Conservation (phyloP, 202 grass and related monocot genomes). For the Schoenoplectus triqueter region DNA sequence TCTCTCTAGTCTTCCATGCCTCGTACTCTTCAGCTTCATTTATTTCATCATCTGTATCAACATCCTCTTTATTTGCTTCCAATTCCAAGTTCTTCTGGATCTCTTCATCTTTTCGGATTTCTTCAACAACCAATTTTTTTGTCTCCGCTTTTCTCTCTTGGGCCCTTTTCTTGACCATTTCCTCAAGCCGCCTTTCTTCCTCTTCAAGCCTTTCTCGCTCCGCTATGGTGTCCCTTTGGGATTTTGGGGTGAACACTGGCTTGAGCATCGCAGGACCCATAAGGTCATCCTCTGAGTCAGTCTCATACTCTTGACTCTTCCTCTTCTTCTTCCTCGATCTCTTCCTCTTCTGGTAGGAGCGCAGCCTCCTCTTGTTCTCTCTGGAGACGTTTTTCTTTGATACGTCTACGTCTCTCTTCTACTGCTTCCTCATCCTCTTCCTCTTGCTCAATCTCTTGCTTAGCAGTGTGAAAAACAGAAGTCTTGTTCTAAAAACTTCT, state of each 20-base stretch:
- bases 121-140: constrained; percentile 80
- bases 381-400: constrained; percentile 48
- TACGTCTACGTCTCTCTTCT: constrained; percentile 72
- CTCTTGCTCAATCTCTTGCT: constrained; percentile 57
- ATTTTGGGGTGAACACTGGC: constrained; percentile 86
- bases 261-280: constrained; percentile 83
- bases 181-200: constrained; percentile 83
- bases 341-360: constrained; percentile 68
- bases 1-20: constrained; percentile 85
- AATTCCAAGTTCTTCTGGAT: constrained; percentile 76
- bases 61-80: constrained; percentile 65
- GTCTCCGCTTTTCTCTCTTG: constrained; percentile 78
- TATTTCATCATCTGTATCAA: constrained; percentile 86
- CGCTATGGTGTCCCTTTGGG: constrained; percentile 83
- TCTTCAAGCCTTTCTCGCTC: constrained; percentile 80
- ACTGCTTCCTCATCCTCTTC: constrained; percentile 85
- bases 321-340: constrained; percentile 47
- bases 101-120: constrained; percentile 77
- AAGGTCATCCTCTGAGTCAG: constrained; percentile 88
- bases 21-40: constrained; percentile 98
- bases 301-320: constrained; percentile 90
- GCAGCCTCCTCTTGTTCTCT: constrained; percentile 69
- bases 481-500: constrained; percentile 4
- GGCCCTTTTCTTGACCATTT: constrained; percentile 75
- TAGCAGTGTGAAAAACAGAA: constrained; percentile 20